Evolutionary conservation across 768 basidiomycete genomes (phyloP), one percentile per base, ranked within the genome.

Genomic region (Suillus occidentalis): DNA sequence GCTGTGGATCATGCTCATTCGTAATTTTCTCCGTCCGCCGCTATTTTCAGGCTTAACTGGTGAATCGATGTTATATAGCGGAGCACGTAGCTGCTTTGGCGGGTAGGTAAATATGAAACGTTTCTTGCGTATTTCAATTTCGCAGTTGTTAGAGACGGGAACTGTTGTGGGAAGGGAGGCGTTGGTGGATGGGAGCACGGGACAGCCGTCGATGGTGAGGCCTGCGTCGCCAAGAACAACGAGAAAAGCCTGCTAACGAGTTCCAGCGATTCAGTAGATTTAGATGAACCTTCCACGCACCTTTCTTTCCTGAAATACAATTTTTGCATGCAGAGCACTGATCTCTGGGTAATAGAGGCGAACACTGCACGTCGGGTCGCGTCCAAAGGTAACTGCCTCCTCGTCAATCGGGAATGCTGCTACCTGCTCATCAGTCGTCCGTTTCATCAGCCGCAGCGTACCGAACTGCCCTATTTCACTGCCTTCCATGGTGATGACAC

Each of bases 351-450:
- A 92, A 73, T 91, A 92, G 43, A 92, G 77, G 49, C 91, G 79
- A 22, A 92, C 85, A 66, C 86, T 83, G 72, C 90, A 91, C 0
- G 75, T 73, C 0, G 82, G 81, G 71, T 88, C 87, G 65, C 88
- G 82, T 55, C 91, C 90, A 75, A 92, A 87, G 0, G 90, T 89
- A 60, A 91, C 78, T 60, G 84, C 79, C 25, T 86, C 82, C 5
- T 85, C 81, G 76, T 92, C 90, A 69, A 92, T 86, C 5, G 90
- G 90, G 66, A 89, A 92, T 1, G 88, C 81, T 1, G 90, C 87
- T 31, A 91, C 77, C 10, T 84, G 77, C 0, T 76, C 74, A 60
- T 80, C 75, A 1, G 79, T 74, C 25, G 84, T 81, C 14, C 80
- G 78, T 69, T 88, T 89, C 74, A 91, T 79, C 60, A 91, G 79